Conservation (phyloP, 1,284 basidiomycete genomes). For the Cryptococcus wingfieldii region DNA sequence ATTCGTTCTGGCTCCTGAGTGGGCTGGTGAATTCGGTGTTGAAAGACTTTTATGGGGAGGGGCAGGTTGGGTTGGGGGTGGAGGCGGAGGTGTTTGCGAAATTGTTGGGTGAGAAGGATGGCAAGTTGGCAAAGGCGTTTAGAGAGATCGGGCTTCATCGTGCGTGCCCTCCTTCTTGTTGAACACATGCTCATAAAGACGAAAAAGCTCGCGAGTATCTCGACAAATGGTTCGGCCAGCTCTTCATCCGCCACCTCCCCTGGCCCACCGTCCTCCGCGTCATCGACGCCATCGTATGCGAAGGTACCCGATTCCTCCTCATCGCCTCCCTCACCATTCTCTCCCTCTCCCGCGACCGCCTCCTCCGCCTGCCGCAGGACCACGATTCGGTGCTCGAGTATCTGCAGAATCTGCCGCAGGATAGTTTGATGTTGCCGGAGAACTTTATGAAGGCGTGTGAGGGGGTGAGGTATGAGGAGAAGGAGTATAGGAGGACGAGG, state of each 20-base stretch:
- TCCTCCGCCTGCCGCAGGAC: conserved; percentile 28
- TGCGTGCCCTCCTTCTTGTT: conserved; percentile 29
- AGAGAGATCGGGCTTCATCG: conserved; percentile 49
- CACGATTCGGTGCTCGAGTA: conserved; percentile 30
- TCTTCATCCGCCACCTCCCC: conserved; percentile 76
- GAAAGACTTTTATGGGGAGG: conserved; percentile 71
- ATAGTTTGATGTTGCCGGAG: conserved; percentile 42
- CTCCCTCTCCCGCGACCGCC: conserved; percentile 35
- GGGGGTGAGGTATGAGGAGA: conserved; percentile 39
- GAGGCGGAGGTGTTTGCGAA: conserved; percentile 73
- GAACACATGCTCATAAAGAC: not conserved
- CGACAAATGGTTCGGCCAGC: conserved; percentile 39
- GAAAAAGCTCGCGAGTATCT: conserved; percentile 35
- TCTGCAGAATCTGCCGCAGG: conserved; percentile 40
- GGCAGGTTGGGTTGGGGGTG: conserved; percentile 69
- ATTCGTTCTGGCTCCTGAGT: conserved; percentile 73
- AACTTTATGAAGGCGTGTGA: conserved; percentile 43
- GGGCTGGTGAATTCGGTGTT: conserved; percentile 70
- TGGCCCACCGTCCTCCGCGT: conserved; percentile 69
- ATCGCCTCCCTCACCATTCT: conserved; percentile 73
- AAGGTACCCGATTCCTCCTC: conserved; percentile 75
- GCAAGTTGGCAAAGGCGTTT: conserved; percentile 61
- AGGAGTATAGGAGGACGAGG: conserved; percentile 40
- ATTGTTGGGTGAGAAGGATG: conserved; percentile 66
- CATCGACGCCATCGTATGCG: conserved; percentile 83